Base-by-base conservation (phyloP, 495 filamentous ascomycete genomes). In the Hypoxylon subgilvum region DNA sequence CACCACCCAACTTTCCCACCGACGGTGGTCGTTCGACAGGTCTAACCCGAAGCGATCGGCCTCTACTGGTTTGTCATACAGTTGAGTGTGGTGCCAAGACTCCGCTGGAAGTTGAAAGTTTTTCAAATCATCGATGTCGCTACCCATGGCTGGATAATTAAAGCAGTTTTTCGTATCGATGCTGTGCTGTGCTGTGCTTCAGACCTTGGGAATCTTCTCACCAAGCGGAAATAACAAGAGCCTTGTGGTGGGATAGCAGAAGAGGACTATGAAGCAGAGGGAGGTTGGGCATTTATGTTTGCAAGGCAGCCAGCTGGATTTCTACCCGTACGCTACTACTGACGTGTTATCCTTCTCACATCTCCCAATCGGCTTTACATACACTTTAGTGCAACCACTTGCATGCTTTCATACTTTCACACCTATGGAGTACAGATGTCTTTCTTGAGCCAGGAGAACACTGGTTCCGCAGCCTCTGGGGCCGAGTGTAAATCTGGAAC, bases 1-100 rank as follows among this genome's bases (percentile, higher is more conserved):
- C 18, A 62, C 51, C 5, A 62, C 19, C 51, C 51, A 62, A 2
- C 36, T 14, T 21, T 62, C 45, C 58, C 58, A 62, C 8, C 51
- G 51, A 34, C 27, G 44, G 10, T 39, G 19, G 1, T 22, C 32
- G 32, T 39, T 46, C 0, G 25, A 25, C 4, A 50, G 13, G 6
- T 55, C 39, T 39, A 56, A 51, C 27, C 40, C 51, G 19, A 62
- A 62, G 7, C 16, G n/a, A 3, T 62, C 46, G 2, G 17, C 2
- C 16, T 17, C 18, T 0, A 10, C 14, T 10, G 9, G 1, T 1
- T 51, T 39, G 7, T 35, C 34, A 16, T 6, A n/a, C 10, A 10
- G 23, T 16, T 46, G 45, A 23, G 18, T 41, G 0, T 23, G 8
- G 27, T 55, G 50, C 30, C 44, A 51, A 6, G 9, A 27, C 32